These are phyloP conservation scores for Boletellus ananas DNA, from an alignment of 768 basidiomycete species.

Conservation along the genomic window DNA sequence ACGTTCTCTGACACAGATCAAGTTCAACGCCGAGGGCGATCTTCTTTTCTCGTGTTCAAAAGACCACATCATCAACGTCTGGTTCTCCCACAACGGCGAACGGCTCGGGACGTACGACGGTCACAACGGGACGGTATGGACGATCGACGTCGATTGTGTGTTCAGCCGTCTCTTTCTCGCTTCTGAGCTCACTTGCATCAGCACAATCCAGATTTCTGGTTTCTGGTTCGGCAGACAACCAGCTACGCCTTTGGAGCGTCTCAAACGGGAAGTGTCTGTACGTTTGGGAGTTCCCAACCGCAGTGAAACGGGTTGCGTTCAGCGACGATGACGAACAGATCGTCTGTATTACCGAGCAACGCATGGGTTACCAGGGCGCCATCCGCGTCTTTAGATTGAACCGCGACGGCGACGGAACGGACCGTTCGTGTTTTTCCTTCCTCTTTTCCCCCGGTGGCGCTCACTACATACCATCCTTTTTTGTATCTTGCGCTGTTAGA, in stretches of 20 bases:
- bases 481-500: constrained; percentile 43
- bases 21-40: constrained; percentile 96
- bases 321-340: constrained; percentile 79
- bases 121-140: constrained; percentile 96
- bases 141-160: constrained; percentile 92
- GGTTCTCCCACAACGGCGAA: constrained; percentile 98
- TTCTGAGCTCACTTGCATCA: constrained; percentile 22
- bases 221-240: constrained; percentile 93
- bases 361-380: constrained; percentile 89
- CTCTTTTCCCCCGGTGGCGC: too few relatives aligned
- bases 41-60: constrained; percentile 94
- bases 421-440: constrained; percentile 55
- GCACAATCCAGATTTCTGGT: constrained; percentile 84
- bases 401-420: constrained; percentile 71
- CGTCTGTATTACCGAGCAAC: constrained; percentile 94
- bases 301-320: constrained; percentile 94
- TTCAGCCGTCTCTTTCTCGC: constrained; percentile 8
- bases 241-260: constrained; percentile 86
- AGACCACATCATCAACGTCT: constrained; percentile 92
- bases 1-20: constrained; percentile 95
- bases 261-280: constrained; percentile 87
- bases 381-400: constrained; percentile 89
- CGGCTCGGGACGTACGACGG: constrained; percentile 94
- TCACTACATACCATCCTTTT: too few relatives aligned
- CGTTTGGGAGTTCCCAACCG: constrained; percentile 97